Conservation (phyloP, 108 stramenopile genomes). For the Fistulifera solaris region DNA sequence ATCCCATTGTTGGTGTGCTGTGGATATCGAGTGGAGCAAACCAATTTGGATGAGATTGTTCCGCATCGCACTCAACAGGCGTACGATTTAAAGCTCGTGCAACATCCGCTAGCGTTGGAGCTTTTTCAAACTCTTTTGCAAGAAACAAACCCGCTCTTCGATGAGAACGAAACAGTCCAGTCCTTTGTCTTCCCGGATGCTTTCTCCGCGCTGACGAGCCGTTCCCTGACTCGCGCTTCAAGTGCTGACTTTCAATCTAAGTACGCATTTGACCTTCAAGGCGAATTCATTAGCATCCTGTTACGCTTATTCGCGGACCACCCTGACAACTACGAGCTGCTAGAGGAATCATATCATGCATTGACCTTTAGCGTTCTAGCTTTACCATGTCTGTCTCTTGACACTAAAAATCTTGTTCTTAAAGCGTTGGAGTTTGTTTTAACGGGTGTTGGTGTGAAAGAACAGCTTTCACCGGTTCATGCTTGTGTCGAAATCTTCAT, state of each 20-base stretch:
- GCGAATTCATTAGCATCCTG: slow-evolving; percentile 21
- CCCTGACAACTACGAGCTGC: slow-evolving; percentile 72
- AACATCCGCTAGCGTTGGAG: slow-evolving; percentile 58
- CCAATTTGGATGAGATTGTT: slow-evolving; percentile 10
- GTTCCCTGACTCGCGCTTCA: too few relatives aligned
- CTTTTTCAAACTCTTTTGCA: slow-evolving; percentile 55
- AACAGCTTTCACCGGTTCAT: slow-evolving; percentile 60
- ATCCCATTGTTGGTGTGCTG: slow-evolving; percentile 58
- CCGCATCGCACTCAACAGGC: neutral
- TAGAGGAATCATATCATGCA: slow-evolving; percentile 73
- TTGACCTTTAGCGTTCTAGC: slow-evolving; percentile 75
- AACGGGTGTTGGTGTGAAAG: slow-evolving; percentile 63
- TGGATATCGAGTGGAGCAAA: slow-evolving; percentile 20
- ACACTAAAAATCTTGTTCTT: slow-evolving; percentile 81
- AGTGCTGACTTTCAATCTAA: slow-evolving; percentile 18
- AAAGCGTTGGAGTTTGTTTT: slow-evolving; percentile 90
- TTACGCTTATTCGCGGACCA: slow-evolving; percentile 90
- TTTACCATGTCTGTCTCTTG: slow-evolving; percentile 72
- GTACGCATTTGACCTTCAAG: slow-evolving; percentile 12
- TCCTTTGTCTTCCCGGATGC: too few relatives aligned
- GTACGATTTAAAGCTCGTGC: slow-evolving; percentile 36
- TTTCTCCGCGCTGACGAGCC: too few relatives aligned
- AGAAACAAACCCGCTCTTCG: too few relatives aligned
- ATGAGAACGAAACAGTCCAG: too few relatives aligned
- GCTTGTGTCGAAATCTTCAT: slow-evolving; percentile 75